Base-by-base conservation (phyloP, 2,329 filamentous ascomycete genomes). In the Penicillium sp. region DNA sequence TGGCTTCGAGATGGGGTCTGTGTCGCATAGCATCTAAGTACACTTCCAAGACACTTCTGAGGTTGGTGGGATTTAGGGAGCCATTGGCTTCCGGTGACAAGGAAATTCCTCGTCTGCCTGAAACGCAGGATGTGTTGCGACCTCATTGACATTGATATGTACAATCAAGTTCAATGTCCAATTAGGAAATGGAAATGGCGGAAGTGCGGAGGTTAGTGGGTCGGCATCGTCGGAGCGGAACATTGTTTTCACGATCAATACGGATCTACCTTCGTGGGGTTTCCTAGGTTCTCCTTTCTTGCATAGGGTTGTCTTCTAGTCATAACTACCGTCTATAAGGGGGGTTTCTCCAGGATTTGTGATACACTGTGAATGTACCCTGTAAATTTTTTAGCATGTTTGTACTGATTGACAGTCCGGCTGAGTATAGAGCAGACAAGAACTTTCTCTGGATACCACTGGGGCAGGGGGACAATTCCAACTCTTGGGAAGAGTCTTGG, bases 131-230 rank as follows among this genome's bases (percentile, higher is more conserved):
- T 47, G 43, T 47, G 52, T 5, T n/a, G n/a, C 38, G 57, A 16
- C 53, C 48, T 57, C 52, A 64, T 50, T 36, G 57, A 60, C 59
- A 69, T 68, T 46, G 36, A 61, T 57, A 54, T 59, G 63, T 64
- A 38, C 45, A 59, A 8, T 22, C 18, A 38, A 31, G 47, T 36
- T 14, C 34, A 45, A 31, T 44, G 32, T 34, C 38, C 42, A 40
- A 49, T 47, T 34, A 50, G 24, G 16, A 56, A 57, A 54, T 52
- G 18, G 14, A 56, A 50, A 51, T 52, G n/a, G 55, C 52, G 44
- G 47, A 55, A 55, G 52, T 51, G 52, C 52, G 48, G 48, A 51
- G 48, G 50, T 14, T 24, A 48, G 48, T 46, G 52, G 52, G 48
- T 52, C 46, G 34, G 31, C 52, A 48, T 52, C 46, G 34, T 21